Conservation (phyloP, 2,329 filamentous ascomycete species). For the Pestalotiopsis sp. region DNA sequence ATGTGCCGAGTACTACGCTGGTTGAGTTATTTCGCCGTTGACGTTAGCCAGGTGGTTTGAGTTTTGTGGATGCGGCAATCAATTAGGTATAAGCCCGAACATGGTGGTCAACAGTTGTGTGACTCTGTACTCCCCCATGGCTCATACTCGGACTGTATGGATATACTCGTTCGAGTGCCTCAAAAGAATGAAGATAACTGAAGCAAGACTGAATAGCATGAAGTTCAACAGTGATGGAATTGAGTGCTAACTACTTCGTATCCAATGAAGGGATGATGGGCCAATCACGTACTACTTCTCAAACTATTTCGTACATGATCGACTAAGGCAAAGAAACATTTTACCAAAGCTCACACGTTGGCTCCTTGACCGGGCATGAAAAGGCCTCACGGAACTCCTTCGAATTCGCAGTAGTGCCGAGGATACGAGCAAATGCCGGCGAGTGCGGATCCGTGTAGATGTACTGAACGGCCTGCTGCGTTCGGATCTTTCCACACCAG, state of each 20-base stretch:
- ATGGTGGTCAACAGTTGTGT: too few species aligned
- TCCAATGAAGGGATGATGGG: neutral
- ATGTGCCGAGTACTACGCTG: neutral
- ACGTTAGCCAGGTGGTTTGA: neutral
- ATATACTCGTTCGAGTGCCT: too few species aligned
- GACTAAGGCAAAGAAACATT: neutral
- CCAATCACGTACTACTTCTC: neutral
- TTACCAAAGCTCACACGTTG: constrained; percentile 71
- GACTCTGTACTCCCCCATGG: too few species aligned
- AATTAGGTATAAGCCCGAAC: too few species aligned
- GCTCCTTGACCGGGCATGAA: constrained; percentile 64
- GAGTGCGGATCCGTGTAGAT: constrained; percentile 68
- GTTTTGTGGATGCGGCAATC: too few species aligned
- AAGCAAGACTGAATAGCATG: too few species aligned
- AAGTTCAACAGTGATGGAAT: too few species aligned
- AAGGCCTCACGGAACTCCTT: constrained; percentile 69
- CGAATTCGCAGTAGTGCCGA: constrained; percentile 68
- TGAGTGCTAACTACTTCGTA: too few species aligned
- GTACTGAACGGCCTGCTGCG: constrained; percentile 56
- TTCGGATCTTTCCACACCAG: constrained; percentile 68
- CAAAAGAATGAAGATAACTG: too few species aligned
- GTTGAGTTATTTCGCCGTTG: neutral
- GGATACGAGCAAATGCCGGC: constrained; percentile 61
- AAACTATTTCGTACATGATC: neutral
- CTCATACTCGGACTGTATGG: too few species aligned